Percentiles rank a stretch among this genome's conserved stretches.
phyloP scores from a whole-genome alignment of 192 early-diverging fungal species.

The Coemansia umbellata region DNA sequence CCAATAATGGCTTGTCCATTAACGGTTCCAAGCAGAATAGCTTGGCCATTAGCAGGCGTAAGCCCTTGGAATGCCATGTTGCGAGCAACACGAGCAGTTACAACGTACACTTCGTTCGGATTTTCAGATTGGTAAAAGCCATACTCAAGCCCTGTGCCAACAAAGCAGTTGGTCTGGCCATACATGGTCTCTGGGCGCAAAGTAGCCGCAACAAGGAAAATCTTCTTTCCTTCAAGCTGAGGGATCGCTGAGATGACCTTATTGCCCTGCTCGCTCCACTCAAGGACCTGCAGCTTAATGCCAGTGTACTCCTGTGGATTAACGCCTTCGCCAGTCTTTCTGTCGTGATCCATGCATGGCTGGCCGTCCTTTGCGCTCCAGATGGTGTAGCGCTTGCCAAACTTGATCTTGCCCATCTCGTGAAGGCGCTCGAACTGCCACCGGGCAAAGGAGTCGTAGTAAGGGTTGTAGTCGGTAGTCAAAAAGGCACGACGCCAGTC shows the following conservation, averaged over 20 bases:
- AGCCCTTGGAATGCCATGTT: slow-evolving; percentile 97
- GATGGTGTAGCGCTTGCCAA: slow-evolving; percentile 94
- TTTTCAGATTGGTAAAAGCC: slow-evolving; percentile 73
- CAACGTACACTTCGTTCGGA: slow-evolving; percentile 80
- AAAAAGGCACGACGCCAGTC: slow-evolving; percentile 96
- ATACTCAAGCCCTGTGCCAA: slow-evolving; percentile 85
- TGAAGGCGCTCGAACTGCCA: slow-evolving; percentile 96
- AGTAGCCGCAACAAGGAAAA: slow-evolving; percentile 93
- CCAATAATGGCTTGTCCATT: slow-evolving; percentile 77
- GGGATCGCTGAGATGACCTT: slow-evolving; percentile 46
- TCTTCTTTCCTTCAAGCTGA: slow-evolving; percentile 64
- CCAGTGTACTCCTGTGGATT: slow-evolving; percentile 94
- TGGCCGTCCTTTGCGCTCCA: slow-evolving; percentile 92
- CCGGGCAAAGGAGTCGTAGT: slow-evolving; percentile 93
- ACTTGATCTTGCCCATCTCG: slow-evolving; percentile 77
- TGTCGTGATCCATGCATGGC: slow-evolving; percentile 99
- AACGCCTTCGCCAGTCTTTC: slow-evolving; percentile 85
- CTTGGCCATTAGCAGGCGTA: slow-evolving; percentile 69
- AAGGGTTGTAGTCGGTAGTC: slow-evolving; percentile 93
- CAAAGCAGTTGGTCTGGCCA: slow-evolving; percentile 97
- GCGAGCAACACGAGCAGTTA: slow-evolving; percentile 86
- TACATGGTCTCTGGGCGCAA: slow-evolving; percentile 99
- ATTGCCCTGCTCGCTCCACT: slow-evolving; percentile 55
- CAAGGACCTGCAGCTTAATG: slow-evolving; percentile 83
- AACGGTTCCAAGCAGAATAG: slow-evolving; percentile 69